Evolutionary conservation across 1,284 basidiomycete genomes (phyloP).

Genomic region (Cutaneotrichosporon sp.): DNA sequence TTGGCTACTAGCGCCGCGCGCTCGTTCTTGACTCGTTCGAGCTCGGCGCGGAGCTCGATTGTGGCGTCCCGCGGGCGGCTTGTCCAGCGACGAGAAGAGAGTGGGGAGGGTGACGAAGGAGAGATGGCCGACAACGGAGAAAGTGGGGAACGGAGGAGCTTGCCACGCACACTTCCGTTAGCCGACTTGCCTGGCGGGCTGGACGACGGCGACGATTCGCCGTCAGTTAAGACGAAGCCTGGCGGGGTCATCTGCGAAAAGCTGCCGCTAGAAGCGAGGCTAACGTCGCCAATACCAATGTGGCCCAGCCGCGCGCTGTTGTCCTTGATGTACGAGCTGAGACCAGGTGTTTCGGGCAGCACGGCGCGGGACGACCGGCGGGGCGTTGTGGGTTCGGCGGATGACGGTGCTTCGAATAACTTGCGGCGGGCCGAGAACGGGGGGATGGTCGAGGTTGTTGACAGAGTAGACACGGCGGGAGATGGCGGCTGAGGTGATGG

Average conservation of each 20-base stretch:
- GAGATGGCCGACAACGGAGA: neutral
- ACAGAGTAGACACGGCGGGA: no score
- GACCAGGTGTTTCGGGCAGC: constrained; percentile 11
- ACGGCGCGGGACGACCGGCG: neutral
- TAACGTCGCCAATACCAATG: constrained; percentile 9
- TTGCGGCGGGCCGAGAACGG: no score
- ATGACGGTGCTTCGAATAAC: no score
- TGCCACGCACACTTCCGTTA: neutral
- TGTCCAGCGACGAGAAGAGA: neutral
- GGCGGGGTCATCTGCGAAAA: constrained; percentile 14
- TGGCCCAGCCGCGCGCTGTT: constrained; percentile 1
- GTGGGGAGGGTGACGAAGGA: neutral
- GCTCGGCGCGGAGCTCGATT: constrained; percentile 2
- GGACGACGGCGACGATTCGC: neutral
- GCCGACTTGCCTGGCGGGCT: neutral
- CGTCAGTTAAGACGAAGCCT: neutral
- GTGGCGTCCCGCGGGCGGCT: neutral
- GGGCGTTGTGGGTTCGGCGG: neutral
- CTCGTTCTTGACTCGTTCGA: constrained; percentile 8
- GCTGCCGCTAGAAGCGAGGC: constrained; percentile 9
- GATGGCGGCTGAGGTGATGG: no score
- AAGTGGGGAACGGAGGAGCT: neutral
- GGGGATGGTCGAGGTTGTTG: no score
- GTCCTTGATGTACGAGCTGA: constrained; percentile 9
- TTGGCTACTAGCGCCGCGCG: constrained; percentile 6